phyloP scores from a whole-genome alignment of 768 basidiomycete genomes.

The Lanmaoa rubissima region DNA sequence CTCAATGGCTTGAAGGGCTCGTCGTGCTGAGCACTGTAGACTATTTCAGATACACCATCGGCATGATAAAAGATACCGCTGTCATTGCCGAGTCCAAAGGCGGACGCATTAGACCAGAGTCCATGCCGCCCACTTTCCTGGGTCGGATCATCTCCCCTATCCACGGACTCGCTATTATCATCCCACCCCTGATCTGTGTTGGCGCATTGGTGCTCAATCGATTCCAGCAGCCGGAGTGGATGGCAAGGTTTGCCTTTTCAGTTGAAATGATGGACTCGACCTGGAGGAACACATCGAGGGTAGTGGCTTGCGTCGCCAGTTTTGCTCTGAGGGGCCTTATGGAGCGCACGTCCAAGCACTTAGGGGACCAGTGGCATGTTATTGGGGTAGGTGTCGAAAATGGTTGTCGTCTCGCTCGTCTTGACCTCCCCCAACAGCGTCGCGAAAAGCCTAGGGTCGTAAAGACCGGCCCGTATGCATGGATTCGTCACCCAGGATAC shows the following conservation, averaged over 20 bases:
- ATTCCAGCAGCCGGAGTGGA: constrained; percentile 33
- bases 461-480: constrained; percentile 32
- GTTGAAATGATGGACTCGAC: constrained; percentile 2
- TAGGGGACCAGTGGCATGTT: constrained; percentile 30
- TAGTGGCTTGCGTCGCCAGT: constrained; percentile 20
- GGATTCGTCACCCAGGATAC: constrained; percentile 35
- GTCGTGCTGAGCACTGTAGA: constrained; percentile 14
- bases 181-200: constrained; percentile 26
- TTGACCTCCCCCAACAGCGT: constrained; percentile 15
- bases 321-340: constrained; percentile 4
- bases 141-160: constrained; percentile 27
- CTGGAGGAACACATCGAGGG: constrained; percentile 12
- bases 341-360: not conserved
- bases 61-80: not conserved
- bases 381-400: constrained; percentile 19
- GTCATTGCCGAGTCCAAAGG: constrained; percentile 6
- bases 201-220: constrained; percentile 22
- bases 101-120: constrained; percentile 18
- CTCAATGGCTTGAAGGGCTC: constrained; percentile 14
- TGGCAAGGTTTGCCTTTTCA: constrained; percentile 20
- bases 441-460: constrained; percentile 33
- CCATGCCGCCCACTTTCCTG: constrained; percentile 12
- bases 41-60: not conserved
- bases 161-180: constrained; percentile 16
- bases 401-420: too few species aligned